Conservation (phyloP, 805 yeast species). For the Pichia heedii region DNA sequence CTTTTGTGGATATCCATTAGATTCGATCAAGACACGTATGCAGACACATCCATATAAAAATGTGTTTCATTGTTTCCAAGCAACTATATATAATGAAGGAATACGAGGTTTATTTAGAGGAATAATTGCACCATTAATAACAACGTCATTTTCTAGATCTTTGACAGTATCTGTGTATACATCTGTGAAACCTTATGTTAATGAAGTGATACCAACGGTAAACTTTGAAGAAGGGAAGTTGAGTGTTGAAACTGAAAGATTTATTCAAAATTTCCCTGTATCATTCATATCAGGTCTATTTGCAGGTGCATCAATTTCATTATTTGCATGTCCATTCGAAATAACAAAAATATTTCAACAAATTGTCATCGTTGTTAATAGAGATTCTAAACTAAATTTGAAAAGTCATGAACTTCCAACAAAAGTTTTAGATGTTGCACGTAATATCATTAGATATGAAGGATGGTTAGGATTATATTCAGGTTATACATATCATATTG, state of each 20-base stretch:
- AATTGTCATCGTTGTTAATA: constrained; percentile 42
- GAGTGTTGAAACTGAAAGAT: constrained; percentile 9
- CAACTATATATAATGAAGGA: constrained; percentile 56
- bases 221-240: neutral
- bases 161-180: constrained; percentile 59
- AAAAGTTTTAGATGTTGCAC: constrained; percentile 34
- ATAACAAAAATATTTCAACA: constrained; percentile 77
- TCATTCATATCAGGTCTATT: constrained; percentile 49
- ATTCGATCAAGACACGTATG: constrained; percentile 79
- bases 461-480: constrained; percentile 63
- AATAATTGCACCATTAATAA: constrained; percentile 60
- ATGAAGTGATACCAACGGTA: neutral
- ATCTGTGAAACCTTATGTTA: constrained; percentile 36
- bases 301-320: constrained; percentile 57
- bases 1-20: constrained; percentile 73
- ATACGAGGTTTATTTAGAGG: constrained; percentile 67
- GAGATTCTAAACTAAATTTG: constrained; percentile 13
- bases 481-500: constrained; percentile 58
- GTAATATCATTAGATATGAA: constrained; percentile 45
- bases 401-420: constrained; percentile 23
- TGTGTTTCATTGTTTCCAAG: constrained; percentile 46
- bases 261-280: constrained; percentile 34
- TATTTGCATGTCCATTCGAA: constrained; percentile 78
- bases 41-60: constrained; percentile 63
- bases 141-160: constrained; percentile 58